These are phyloP conservation scores for Pycnococcus provasolii DNA, from an alignment of 139 green algal species.

Conservation along the genomic window DNA sequence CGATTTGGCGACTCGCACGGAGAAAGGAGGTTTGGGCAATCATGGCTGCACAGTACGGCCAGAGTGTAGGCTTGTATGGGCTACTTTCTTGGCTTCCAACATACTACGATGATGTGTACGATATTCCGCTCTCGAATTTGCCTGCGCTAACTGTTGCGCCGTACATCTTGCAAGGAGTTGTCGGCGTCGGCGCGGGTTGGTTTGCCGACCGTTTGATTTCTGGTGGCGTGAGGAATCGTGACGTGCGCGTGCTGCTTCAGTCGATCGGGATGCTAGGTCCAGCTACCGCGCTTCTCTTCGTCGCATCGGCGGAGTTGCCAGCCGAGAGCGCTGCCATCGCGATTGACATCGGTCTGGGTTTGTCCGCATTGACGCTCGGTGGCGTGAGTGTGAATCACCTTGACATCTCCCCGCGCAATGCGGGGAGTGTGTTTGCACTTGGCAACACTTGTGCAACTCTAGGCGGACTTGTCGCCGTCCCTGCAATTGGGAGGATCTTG, in stretches of 20 bases:
- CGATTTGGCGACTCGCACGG: no score
- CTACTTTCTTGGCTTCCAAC: no score
- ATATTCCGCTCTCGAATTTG: background rate
- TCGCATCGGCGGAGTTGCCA: slow-evolving; percentile 30
- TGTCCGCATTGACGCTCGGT: slow-evolving; percentile 60
- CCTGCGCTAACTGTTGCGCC: background rate
- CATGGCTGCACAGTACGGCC: no score
- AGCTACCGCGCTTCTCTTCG: slow-evolving; percentile 50
- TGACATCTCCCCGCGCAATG: slow-evolving; percentile 69
- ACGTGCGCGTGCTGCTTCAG: slow-evolving; percentile 42
- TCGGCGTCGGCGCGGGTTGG: slow-evolving; percentile 9
- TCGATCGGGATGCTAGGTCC: slow-evolving; percentile 63
- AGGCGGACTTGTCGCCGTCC: slow-evolving; percentile 61
- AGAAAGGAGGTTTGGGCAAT: no score
- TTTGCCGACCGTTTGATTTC: slow-evolving; percentile 5
- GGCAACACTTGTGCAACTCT: slow-evolving; percentile 79
- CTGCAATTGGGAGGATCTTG: slow-evolving; percentile 60
- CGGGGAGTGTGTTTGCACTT: slow-evolving; percentile 72
- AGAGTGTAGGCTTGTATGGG: no score
- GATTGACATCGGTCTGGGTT: slow-evolving; percentile 55
- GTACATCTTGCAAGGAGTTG: slow-evolving; percentile 11
- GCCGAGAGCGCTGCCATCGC: slow-evolving; percentile 33
- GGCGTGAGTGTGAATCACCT: slow-evolving; percentile 78
- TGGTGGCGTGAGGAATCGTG: background rate
- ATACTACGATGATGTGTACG: no score